Base-by-base conservation (phyloP, 2,329 filamentous ascomycete species). In the Neofusicoccum kwambonambiense region DNA sequence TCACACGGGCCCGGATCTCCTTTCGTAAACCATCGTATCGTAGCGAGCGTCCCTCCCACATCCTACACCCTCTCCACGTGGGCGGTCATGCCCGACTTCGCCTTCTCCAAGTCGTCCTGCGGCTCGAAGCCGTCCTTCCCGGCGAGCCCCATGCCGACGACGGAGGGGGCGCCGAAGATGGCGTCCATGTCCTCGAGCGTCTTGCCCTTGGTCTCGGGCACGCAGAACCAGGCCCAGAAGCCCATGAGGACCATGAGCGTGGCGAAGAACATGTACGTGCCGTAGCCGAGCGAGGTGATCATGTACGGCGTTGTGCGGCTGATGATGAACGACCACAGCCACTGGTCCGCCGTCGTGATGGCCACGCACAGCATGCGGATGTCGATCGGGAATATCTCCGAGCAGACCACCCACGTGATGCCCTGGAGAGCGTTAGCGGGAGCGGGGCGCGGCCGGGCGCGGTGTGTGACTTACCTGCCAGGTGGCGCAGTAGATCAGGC, bases 381-480 rank as follows among this genome's bases (percentile, higher is more conserved):
- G 6, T 83, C 74, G 0, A 78, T 80, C 0, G 83, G 82, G 68
- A 85, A 86, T 64, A 86, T 84, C 76, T 83, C 90, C 2, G 89
- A 86, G 1, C 91, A 84, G 62, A 93, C 82, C 66, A 91, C 90
- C 90, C 90, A 92, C 5, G 57, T 47, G 42, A 61, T 61, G 42
- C 52, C 52, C 52, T 54, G 50, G 8, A 11, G 17, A 3, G 9
- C 11, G 45, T 50, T 15, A 50, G 22, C 27, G 42, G 0, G 76
- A 76, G 0, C 75, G 76, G 27, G 77, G 67, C 1, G 76, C 74
- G 0, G 77, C 74, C 57, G 75, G 77, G 0, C 78, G 78, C 2
- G 22, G 22, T 19, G 19, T 22, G 3, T 22, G 69, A 0, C 76
- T 75, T 13, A 78, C 76, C 60, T 80, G 77, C 78, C 79, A 80